Percentiles rank a stretch among this genome's conserved stretches.
Conservation (phyloP, 2,329 filamentous ascomycete genomes). For the Sordariomycetes sp. region DNA sequence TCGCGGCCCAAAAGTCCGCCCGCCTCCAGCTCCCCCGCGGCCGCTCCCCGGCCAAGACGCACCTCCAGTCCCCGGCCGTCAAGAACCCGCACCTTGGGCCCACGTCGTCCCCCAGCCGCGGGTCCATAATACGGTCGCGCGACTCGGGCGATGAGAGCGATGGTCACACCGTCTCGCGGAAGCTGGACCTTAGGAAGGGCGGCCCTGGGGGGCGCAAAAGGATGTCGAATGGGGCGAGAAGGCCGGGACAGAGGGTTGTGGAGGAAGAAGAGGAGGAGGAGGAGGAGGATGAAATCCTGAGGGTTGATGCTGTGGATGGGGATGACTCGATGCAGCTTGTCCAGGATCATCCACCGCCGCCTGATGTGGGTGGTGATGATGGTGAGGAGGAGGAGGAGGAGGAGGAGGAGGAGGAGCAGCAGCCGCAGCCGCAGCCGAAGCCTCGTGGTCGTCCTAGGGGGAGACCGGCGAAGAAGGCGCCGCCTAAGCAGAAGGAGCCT, state of each 20-base stretch:
- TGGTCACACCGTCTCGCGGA: slow-evolving; percentile 33
- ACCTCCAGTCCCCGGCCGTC: slow-evolving; percentile 45
- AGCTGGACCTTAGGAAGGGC: slow-evolving; percentile 33
- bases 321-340: slow-evolving; percentile 31
- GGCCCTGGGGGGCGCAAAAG: slow-evolving; percentile 15
- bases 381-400: slow-evolving; percentile 10
- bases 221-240: slow-evolving; percentile 16
- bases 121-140: slow-evolving; percentile 16
- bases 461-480: neutral
- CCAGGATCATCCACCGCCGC: slow-evolving; percentile 10
- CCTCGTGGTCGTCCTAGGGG: neutral
- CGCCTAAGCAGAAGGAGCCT: neutral
- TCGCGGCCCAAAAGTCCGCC: slow-evolving; percentile 35
- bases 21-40: slow-evolving; percentile 32
- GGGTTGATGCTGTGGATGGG: slow-evolving; percentile 11
- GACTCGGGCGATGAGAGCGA: slow-evolving; percentile 14
- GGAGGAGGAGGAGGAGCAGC: slow-evolving; percentile 7
- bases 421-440: slow-evolving; percentile 4
- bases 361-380: slow-evolving; percentile 4
- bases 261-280: slow-evolving; percentile 12
- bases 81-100: slow-evolving; percentile 44
- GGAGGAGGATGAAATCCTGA: slow-evolving; percentile 12
- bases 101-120: slow-evolving; percentile 33
- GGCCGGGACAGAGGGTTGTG: slow-evolving; percentile 4
- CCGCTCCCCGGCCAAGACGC: slow-evolving; percentile 51